Evolutionary conservation across 768 basidiomycete species (phyloP).

Genomic region (Chalciporus sphaerocephalus): DNA sequence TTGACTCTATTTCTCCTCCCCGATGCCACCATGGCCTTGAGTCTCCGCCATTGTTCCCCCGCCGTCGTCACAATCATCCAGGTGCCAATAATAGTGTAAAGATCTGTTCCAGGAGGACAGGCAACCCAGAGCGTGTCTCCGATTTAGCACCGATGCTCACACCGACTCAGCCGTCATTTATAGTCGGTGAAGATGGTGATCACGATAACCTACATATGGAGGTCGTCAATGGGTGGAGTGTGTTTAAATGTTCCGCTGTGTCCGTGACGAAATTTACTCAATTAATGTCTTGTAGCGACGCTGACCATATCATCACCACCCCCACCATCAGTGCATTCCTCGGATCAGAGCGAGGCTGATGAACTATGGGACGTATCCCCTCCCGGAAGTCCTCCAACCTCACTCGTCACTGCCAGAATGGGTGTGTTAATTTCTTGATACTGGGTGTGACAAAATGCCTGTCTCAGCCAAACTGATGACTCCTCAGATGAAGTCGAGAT

Average conservation of each 20-base stretch:
- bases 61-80: constrained; percentile 4
- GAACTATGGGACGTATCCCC: constrained; percentile 50
- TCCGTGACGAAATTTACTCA: constrained; percentile 5
- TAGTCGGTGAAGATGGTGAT: constrained; percentile 41
- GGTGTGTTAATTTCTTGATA: constrained; percentile 32
- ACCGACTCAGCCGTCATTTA: constrained; percentile 21
- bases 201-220: constrained; percentile 49
- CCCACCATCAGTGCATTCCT: constrained; percentile 33
- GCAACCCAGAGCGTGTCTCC: constrained; percentile 16
- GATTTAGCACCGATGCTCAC: constrained; percentile 28
- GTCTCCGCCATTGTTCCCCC: constrained; percentile 48
- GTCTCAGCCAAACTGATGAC: constrained; percentile 1
- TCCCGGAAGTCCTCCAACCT: constrained; percentile 39
- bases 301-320: constrained; percentile 42
- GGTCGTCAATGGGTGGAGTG: constrained; percentile 65
- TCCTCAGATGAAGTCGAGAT: constrained; percentile 48
- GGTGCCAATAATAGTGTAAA: background rate
- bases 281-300: constrained; percentile 15
- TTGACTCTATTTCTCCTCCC: constrained; percentile 29
- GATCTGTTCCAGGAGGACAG: background rate
- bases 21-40: constrained; percentile 22
- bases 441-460: background rate
- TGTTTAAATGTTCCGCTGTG: constrained; percentile 20
- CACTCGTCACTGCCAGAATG: constrained; percentile 44
- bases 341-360: constrained; percentile 45